Percentiles rank a stretch among this genome's conserved stretches.
Evolutionary conservation across 306 rosid species (phyloP).

Genomic region (Cucurbita ficifolia): DNA sequence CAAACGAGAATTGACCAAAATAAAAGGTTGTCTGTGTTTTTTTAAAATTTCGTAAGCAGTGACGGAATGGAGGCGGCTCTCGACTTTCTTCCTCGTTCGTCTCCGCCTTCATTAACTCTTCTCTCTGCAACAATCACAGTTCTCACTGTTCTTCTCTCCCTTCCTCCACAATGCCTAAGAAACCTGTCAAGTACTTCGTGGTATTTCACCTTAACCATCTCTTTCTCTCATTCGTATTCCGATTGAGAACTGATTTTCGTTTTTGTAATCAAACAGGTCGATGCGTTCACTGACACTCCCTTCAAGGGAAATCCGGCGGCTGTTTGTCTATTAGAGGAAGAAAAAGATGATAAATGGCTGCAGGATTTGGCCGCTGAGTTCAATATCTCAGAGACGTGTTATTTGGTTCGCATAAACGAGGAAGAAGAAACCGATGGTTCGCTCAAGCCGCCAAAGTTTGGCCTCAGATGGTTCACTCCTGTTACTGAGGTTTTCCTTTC

Average conservation of each 20-base stretch:
- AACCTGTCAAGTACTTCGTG: slow-evolving; percentile 39
- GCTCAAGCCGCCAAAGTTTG: slow-evolving; percentile 24
- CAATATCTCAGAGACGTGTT: slow-evolving; percentile 38
- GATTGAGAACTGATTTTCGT: not conserved
- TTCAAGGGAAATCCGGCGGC: slow-evolving; percentile 76
- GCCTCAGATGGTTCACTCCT: slow-evolving; percentile 80
- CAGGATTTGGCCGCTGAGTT: slow-evolving; percentile 49
- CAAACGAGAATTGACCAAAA: no score
- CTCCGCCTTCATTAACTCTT: not conserved
- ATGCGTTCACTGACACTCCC: slow-evolving; percentile 53
- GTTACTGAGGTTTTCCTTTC: slow-evolving; percentile 28
- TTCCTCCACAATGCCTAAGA: slow-evolving; percentile 21
- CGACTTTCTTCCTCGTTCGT: not conserved
- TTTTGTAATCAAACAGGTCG: slow-evolving; percentile 25
- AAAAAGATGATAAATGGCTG: slow-evolving; percentile 40
- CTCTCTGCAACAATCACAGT: not conserved
- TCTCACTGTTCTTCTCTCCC: not conserved
- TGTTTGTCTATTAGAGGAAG: slow-evolving; percentile 52
- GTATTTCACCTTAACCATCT: slow-evolving; percentile 13
- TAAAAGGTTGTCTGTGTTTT: no score
- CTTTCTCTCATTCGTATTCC: not conserved
- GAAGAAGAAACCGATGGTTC: slow-evolving; percentile 10
- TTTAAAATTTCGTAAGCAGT: not conserved
- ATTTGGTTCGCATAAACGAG: slow-evolving; percentile 16
- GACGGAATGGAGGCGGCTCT: not conserved